These are phyloP conservation scores for Trichoderma asperelloides DNA, from an alignment of 495 filamentous ascomycete species.

Conservation along the genomic window DNA sequence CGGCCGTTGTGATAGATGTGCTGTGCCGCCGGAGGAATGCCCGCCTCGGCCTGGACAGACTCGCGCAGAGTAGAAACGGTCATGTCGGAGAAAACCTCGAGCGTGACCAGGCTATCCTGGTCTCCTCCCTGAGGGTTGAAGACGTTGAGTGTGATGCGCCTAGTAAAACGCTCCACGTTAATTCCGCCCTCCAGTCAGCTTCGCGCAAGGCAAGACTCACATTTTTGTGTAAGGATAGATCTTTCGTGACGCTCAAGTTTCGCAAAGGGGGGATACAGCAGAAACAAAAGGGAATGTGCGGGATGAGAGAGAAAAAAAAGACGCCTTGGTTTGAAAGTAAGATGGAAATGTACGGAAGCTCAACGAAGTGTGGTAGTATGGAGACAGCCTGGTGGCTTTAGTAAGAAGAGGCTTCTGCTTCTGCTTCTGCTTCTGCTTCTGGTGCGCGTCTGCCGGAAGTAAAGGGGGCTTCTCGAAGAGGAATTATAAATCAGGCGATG, in stretches of 20 bases:
- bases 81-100: constrained; percentile 77
- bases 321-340: too few species aligned
- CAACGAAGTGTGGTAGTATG: too few species aligned
- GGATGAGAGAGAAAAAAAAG: background rate
- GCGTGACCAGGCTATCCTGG: constrained; percentile 71
- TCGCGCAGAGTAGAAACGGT: constrained; percentile 80
- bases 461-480: too few species aligned
- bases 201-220: background rate
- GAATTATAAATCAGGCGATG: background rate
- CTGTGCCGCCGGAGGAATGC: constrained; percentile 47
- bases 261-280: background rate
- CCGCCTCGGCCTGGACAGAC: constrained; percentile 55
- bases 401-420: too few species aligned
- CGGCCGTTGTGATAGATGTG: constrained; percentile 85
- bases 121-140: constrained; percentile 52
- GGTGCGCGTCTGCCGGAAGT: too few species aligned
- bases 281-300: background rate
- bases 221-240: background rate
- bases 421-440: too few species aligned
- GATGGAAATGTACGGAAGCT: too few species aligned
- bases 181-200: background rate
- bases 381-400: too few species aligned
- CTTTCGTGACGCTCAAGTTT: background rate
- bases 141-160: constrained; percentile 82
- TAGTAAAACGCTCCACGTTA: constrained; percentile 19